Percentiles rank a stretch among this genome's conserved stretches.
Evolutionary conservation across 129 eudicot genomes (phyloP).

Genomic region (Silybum marianum): DNA sequence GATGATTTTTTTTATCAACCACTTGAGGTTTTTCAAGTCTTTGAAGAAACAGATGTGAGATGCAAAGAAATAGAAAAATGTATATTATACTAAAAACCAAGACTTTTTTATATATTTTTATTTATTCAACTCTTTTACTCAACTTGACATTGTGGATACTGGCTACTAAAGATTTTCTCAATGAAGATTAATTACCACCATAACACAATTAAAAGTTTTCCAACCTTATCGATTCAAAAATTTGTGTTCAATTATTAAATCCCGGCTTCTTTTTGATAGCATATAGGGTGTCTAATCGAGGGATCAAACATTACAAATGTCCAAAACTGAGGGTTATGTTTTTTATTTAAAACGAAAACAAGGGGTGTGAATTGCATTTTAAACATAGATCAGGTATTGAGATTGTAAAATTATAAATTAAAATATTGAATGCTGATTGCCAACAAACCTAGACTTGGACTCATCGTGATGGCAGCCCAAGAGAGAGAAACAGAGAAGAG

Average conservation of each 20-base stretch:
- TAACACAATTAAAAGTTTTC: not conserved
- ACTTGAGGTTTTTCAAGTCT: no score
- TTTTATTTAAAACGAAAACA: not conserved
- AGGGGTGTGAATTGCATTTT: not conserved
- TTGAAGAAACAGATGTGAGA: no score
- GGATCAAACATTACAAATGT: not conserved
- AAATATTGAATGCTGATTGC: constrained; percentile 35
- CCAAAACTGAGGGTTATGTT: not conserved
- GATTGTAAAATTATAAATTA: constrained; percentile 24
- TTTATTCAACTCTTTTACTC: no score
- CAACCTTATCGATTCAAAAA: not conserved
- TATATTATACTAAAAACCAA: no score
- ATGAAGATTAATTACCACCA: not conserved
- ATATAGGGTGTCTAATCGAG: constrained; percentile 4
- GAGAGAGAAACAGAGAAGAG: constrained; percentile 23
- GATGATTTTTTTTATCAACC: no score
- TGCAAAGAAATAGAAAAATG: no score
- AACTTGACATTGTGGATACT: no score
- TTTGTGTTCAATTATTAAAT: not conserved
- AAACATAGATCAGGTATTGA: not conserved
- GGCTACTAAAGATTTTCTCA: not conserved
- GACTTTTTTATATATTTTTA: no score
- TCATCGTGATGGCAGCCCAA: constrained; percentile 27
- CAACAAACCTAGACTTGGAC: constrained; percentile 41
- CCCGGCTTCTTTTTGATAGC: not conserved